These are phyloP conservation scores for Carpinus viminea DNA, from an alignment of 306 rosid genomes.

Conservation along the genomic window DNA sequence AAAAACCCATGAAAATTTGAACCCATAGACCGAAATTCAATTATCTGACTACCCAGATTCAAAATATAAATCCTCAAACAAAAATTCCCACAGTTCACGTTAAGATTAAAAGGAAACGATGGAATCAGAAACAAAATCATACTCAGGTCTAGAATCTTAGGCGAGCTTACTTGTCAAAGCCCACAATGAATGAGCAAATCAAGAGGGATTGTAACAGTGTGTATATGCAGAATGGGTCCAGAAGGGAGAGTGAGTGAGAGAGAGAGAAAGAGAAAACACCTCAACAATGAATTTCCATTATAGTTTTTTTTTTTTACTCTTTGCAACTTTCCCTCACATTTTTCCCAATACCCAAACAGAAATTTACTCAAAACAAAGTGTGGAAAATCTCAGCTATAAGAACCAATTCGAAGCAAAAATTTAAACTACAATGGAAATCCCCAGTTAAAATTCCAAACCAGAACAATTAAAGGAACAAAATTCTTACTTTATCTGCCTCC, in stretches of 20 bases:
- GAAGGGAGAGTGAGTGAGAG: not conserved
- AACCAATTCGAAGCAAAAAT: no score
- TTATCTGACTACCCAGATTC: not conserved
- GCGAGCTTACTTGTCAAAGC: constrained; percentile 22
- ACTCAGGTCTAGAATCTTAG: constrained; percentile 3
- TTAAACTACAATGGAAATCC: no score
- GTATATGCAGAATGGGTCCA: not conserved
- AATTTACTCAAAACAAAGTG: no score
- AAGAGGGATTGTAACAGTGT: not conserved
- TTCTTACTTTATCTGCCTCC: no score
- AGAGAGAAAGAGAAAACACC: not conserved
- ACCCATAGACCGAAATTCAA: not conserved
- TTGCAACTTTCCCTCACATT: no score
- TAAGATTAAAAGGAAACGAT: not conserved
- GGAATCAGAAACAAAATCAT: not conserved
- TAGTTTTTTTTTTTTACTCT: no score
- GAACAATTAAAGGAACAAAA: no score
- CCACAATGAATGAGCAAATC: constrained; percentile 16
- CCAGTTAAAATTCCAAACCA: no score
- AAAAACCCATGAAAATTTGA: constrained; percentile 1
- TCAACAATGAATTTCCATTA: no score
- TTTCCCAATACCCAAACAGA: no score
- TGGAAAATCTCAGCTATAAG: no score
- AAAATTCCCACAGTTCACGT: not conserved
- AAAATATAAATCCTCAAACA: not conserved